Evolutionary conservation across 1,284 basidiomycete species (phyloP).

Genomic region (Phenoliferia sp.): DNA sequence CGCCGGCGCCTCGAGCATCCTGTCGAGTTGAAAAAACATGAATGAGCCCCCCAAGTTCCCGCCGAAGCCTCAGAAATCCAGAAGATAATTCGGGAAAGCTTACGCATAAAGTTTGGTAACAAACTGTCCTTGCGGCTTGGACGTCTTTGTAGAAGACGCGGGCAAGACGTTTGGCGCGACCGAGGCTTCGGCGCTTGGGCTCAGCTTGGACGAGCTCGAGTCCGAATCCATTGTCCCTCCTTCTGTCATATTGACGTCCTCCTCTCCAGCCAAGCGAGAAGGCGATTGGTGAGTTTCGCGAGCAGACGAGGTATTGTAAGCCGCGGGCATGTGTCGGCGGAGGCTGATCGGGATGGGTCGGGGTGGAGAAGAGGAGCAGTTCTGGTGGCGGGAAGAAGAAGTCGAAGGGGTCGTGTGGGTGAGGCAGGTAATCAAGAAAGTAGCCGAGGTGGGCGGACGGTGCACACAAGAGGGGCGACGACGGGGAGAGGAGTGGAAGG

Average conservation of each 20-base stretch:
- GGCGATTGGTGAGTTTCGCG: not conserved
- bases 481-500: too few species aligned
- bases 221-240: not conserved
- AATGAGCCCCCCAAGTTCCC: not conserved
- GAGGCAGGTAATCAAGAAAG: too few species aligned
- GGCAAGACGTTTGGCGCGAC: not conserved
- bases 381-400: too few species aligned
- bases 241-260: not conserved
- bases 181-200: not conserved
- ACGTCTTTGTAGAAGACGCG: not conserved
- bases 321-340: too few species aligned
- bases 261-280: not conserved
- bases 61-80: not conserved
- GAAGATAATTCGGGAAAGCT: not conserved
- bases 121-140: slow-evolving; percentile 1
- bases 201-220: not conserved
- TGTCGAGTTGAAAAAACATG: not conserved
- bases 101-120: slow-evolving; percentile 2
- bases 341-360: too few species aligned
- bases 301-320: not conserved
- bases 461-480: too few species aligned
- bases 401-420: too few species aligned
- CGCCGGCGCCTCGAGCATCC: not conserved
- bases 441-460: too few species aligned
- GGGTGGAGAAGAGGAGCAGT: too few species aligned